Conservation (phyloP, 2,329 filamentous ascomycete genomes). For the Claviceps quebecensis region DNA sequence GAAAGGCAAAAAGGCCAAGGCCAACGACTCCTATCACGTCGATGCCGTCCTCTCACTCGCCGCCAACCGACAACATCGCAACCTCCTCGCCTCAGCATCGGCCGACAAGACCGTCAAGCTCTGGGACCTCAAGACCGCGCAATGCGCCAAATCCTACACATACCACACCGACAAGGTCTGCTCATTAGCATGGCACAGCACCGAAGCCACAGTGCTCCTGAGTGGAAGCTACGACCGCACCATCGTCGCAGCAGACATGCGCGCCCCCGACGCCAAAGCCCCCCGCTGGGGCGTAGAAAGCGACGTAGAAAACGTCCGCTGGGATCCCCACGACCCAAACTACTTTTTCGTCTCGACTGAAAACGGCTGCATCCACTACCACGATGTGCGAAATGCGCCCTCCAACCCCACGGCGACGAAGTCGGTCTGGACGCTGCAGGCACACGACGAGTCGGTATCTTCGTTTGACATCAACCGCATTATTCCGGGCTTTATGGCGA, state of each 20-base stretch:
- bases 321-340: conserved; percentile 87
- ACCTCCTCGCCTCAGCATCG: conserved; percentile 85
- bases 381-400: conserved; percentile 69
- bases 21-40: conserved; percentile 85
- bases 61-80: conserved; percentile 85
- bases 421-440: conserved; percentile 86
- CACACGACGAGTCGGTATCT: conserved; percentile 83
- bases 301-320: conserved; percentile 83
- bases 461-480: conserved; percentile 83
- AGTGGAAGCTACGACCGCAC: conserved; percentile 94
- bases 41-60: conserved; percentile 85
- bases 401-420: conserved; percentile 61
- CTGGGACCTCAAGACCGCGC: conserved; percentile 87
- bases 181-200: conserved; percentile 83
- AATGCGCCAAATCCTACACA: conserved; percentile 87
- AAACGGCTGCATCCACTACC: conserved; percentile 79
- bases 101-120: conserved; percentile 96
- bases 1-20: conserved; percentile 57
- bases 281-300: conserved; percentile 88
- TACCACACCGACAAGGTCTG: conserved; percentile 98
- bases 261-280: conserved; percentile 68
- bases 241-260: conserved; percentile 90
- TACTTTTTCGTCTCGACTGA: conserved; percentile 95
- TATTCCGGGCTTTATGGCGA: conserved; percentile 86
- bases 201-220: conserved; percentile 74